Conservation (phyloP, 2,329 filamentous ascomycete species). For the Didymella keratinophila region DNA sequence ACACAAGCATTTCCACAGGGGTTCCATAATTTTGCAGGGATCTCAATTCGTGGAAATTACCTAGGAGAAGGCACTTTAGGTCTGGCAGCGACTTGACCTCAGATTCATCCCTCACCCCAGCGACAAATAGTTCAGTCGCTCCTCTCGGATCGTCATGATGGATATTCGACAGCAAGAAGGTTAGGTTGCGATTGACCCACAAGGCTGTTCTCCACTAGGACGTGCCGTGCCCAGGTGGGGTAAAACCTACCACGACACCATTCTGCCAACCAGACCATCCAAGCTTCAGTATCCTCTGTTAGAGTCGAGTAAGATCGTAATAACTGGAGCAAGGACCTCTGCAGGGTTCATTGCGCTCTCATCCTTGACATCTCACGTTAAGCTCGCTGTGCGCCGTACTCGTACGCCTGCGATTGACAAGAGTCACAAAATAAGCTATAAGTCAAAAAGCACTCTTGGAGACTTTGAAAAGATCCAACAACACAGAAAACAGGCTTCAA, state of each 20-base stretch:
- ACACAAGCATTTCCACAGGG: not conserved
- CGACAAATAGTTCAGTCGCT: not conserved
- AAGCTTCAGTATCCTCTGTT: not conserved
- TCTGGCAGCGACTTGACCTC: not conserved
- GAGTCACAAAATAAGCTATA: not conserved
- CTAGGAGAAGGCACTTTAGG: not conserved
- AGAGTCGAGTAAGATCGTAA: not conserved
- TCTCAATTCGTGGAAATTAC: not conserved
- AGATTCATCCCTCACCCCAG: not conserved
- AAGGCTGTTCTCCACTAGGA: slow-evolving; percentile 6
- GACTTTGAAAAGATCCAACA: not conserved
- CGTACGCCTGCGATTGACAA: not conserved
- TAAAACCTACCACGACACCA: not conserved
- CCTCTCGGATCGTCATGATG: not conserved
- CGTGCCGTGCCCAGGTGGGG: slow-evolving; percentile 2
- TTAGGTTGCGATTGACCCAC: not conserved
- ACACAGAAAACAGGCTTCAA: not conserved
- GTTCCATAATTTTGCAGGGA: too few species aligned
- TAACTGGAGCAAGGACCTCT: not conserved
- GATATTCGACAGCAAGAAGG: not conserved
- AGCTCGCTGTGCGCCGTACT: not conserved
- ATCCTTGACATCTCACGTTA: not conserved
- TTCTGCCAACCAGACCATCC: not conserved
- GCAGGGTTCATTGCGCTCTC: not conserved
- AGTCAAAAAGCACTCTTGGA: not conserved